Evolutionary conservation across 1,284 basidiomycete species (phyloP), one percentile per base, ranked within the genome.

Genomic region (Jaminaea rosea): DNA sequence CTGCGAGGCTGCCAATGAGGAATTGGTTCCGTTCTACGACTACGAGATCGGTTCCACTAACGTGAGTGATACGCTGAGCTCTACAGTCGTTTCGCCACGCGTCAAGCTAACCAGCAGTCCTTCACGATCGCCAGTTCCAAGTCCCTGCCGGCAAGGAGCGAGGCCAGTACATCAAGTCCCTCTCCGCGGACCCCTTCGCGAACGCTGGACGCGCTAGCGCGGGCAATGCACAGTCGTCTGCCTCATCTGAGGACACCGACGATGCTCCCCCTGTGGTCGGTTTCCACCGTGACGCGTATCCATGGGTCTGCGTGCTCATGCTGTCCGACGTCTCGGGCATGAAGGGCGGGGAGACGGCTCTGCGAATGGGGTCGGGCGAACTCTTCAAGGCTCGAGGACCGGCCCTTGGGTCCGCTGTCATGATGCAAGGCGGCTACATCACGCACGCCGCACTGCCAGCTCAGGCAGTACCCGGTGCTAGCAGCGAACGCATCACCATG

Each of bases 321-420:
- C 59, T 68, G 1, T 55, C 51, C 8, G 64, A 67, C 47, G 45
- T 46, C 28, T 50, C 51, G 3, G 50, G 48, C 17, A 69, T 69
- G 67, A 48, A 52, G 29, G 67, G 67, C 13, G 67, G 67, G 5
- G 67, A 70, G 49, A 69, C 65, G 2, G 65, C 56, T 19, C 47
- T 69, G 19, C 29, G 54, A 29, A 50, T 46, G n/a, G 67, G 60
- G 21, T 60, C 67, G 34, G 63, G 67, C 3, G 50, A 45, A 4
- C 48, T 63, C 29, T 45, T 63, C 45, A 60, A 67, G 46, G 59
- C 65, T 19, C 60, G 64, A 7, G 67, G 65, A 2, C 67, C 67
- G 0, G 48, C 51, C 7, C 47, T 65, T n/a, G 67, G 67, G 17
- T 58, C 47, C 37, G 53, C 52, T 10, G 59, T 67, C 21, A 59